Evolutionary conservation across 2,329 filamentous ascomycete species (phyloP).

Genomic region (Fusarium haematococcum): DNA sequence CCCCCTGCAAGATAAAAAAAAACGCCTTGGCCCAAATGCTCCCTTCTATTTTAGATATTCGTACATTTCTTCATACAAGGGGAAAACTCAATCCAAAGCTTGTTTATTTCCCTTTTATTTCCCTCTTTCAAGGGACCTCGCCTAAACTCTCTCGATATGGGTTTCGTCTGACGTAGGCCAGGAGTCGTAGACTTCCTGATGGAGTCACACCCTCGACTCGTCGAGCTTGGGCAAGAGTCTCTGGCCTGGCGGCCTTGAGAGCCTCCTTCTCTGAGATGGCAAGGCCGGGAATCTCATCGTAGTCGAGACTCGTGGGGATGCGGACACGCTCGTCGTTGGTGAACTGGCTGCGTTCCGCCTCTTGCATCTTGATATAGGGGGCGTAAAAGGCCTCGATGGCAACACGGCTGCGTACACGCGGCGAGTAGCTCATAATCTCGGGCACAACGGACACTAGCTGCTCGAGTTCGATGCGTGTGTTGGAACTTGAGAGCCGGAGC

Average conservation of each 20-base stretch:
- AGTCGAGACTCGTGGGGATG: slow-evolving; percentile 82
- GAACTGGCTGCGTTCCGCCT: slow-evolving; percentile 73
- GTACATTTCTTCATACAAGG: not conserved
- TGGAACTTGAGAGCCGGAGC: slow-evolving; percentile 73
- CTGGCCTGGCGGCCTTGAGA: slow-evolving; percentile 77
- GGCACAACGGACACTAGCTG: slow-evolving; percentile 70
- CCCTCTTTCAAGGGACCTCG: not conserved
- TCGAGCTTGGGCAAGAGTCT: slow-evolving; percentile 89
- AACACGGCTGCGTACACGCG: slow-evolving; percentile 75
- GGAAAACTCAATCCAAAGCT: not conserved
- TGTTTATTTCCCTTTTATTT: not conserved
- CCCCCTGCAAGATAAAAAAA: not conserved
- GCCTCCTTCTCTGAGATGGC: slow-evolving; percentile 82
- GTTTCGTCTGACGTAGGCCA: slow-evolving; percentile 68
- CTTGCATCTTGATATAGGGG: slow-evolving; percentile 84
- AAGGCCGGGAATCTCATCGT: slow-evolving; percentile 77
- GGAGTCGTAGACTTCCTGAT: slow-evolving; percentile 68
- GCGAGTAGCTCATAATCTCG: slow-evolving; percentile 64
- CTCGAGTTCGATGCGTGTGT: slow-evolving; percentile 56
- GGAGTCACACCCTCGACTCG: slow-evolving; percentile 84
- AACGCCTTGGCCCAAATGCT: not conserved
- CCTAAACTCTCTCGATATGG: slow-evolving; percentile 5
- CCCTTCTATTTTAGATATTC: not conserved
- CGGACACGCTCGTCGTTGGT: slow-evolving; percentile 80
- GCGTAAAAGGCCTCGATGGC: slow-evolving; percentile 87